These are phyloP conservation scores for Phyllostachys edulis DNA, from an alignment of 176 grass and related monocot genomes.

Conservation along the genomic window DNA sequence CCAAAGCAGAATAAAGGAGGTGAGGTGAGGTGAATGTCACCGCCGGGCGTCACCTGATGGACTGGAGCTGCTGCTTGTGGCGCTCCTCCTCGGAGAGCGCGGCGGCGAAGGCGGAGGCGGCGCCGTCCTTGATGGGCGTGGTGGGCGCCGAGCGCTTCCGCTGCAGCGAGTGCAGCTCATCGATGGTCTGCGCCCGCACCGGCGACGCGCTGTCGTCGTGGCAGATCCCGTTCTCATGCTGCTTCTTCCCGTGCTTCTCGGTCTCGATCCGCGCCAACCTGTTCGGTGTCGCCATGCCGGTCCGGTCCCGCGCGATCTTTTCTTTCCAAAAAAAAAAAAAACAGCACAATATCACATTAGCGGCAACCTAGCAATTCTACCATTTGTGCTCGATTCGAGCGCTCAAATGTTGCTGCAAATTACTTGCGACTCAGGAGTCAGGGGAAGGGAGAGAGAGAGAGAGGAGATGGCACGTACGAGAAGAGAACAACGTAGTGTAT, in stretches of 20 bases:
- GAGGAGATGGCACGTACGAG: conserved; percentile 24
- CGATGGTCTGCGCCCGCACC: conserved; percentile 91
- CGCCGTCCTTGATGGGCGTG: conserved; percentile 66
- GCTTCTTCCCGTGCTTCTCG: conserved; percentile 58
- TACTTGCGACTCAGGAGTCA: background rate
- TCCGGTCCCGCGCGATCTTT: background rate
- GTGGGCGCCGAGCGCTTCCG: conserved; percentile 69
- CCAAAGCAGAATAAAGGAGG: background rate
- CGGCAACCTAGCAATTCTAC: background rate
- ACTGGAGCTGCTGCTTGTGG: conserved; percentile 71
- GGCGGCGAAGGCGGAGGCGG: conserved; percentile 42
- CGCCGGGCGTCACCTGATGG: conserved; percentile 58
- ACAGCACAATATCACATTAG: conserved; percentile 1
- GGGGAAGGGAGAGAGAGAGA: background rate
- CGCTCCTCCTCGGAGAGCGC: conserved; percentile 64
- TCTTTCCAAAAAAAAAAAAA: background rate
- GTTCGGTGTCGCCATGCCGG: conserved; percentile 45
- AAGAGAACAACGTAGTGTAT: background rate
- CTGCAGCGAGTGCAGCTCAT: conserved; percentile 96
- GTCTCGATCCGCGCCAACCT: conserved; percentile 81
- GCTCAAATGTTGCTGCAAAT: background rate
- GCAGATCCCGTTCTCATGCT: conserved; percentile 78
- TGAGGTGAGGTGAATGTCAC: background rate
- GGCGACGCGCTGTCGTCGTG: conserved; percentile 83
- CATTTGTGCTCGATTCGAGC: conserved; percentile 4